These are phyloP conservation scores for Jatropha multifida DNA, from an alignment of 441 rosid genomes.

Conservation along the genomic window DNA sequence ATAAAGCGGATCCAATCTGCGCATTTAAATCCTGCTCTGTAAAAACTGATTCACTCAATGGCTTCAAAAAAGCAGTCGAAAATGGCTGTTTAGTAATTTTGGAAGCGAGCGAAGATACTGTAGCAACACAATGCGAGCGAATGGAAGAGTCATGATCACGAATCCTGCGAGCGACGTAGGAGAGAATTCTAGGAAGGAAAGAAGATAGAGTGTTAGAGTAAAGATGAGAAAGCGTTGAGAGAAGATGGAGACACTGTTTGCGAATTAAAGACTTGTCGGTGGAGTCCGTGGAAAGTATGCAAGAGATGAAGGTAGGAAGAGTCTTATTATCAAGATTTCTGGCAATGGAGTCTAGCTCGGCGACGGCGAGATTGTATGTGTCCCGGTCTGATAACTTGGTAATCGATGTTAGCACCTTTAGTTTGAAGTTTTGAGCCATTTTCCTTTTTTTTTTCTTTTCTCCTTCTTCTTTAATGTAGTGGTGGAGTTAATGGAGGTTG, in stretches of 20 bases:
- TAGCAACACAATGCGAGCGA: conserved; percentile 65
- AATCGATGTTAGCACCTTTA: conserved; percentile 48
- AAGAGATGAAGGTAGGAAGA: conserved; percentile 61
- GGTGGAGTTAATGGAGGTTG: not conserved
- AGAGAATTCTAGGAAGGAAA: conserved; percentile 62
- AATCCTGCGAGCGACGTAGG: conserved; percentile 61
- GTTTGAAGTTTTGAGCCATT: conserved; percentile 62
- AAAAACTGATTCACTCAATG: conserved; percentile 73
- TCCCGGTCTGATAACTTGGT: conserved; percentile 86
- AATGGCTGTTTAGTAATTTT: conserved; percentile 56
- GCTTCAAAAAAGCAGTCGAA: conserved; percentile 59
- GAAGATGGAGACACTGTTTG: conserved; percentile 64
- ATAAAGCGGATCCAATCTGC: conserved; percentile 80
- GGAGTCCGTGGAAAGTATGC: conserved; percentile 70
- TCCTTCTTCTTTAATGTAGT: not conserved
- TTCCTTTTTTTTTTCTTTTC: not conserved
- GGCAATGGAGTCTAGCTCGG: conserved; percentile 73
- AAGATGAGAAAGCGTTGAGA: conserved; percentile 53
- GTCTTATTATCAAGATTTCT: conserved; percentile 50
- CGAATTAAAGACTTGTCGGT: conserved; percentile 72
- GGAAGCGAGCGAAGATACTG: conserved; percentile 60
- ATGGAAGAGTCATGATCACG: conserved; percentile 76
- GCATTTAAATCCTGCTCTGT: conserved; percentile 81
- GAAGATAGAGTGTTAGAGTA: conserved; percentile 55
- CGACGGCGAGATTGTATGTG: conserved; percentile 64